Evolutionary conservation across 805 yeast species (phyloP), one percentile per base, ranked within the genome.

Genomic region (Yarrowia sp.): DNA sequence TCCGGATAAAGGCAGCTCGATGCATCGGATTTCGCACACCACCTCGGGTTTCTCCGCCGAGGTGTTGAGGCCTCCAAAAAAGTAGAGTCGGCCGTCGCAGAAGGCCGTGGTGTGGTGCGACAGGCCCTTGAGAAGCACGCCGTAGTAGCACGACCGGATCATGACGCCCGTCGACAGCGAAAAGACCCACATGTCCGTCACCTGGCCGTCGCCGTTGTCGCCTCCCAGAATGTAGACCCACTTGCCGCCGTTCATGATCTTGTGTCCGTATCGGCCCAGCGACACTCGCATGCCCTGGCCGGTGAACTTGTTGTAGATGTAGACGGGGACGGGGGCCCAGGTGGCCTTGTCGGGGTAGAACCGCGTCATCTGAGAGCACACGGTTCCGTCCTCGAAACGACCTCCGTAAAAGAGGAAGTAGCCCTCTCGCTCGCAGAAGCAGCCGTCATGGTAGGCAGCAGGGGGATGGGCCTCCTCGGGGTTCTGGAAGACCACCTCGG

Each of bases 221-320:
- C 75, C 75, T n/a, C 75, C 75, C 19, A 68, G 40, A 16, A 72
- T 67, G 38, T 71, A 63, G 14, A 73, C 69, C 41, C 69, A 68
- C 41, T 68, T 70, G 55, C 69, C 69, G 11, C 56, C 68, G 48
- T 61, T 59, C 58, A 63, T 42, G 14, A 46, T 63, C 22, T 66
- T 53, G 59, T 73, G 75, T 22, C 72, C 56, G 16, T 70, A 69
- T 15, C 75, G 70, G 16, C 65, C 65, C 35, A 59, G 65, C 3
- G 42, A 12, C 32, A 59, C 65, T 8, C 52, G 50, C 65, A 59
- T 43, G 32, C 65, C 52, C 35, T 35, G 50, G 32, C 65, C 65
- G 5, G 65, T 59, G 42, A 45, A 43, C 64, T 58, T 58, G 64
- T 58, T 58, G 64, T 58, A 58, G 50, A 58, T 58, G 50, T 12